phyloP scores from a whole-genome alignment of 108 stramenopile species.

The Chaetoceros muelleri region DNA sequence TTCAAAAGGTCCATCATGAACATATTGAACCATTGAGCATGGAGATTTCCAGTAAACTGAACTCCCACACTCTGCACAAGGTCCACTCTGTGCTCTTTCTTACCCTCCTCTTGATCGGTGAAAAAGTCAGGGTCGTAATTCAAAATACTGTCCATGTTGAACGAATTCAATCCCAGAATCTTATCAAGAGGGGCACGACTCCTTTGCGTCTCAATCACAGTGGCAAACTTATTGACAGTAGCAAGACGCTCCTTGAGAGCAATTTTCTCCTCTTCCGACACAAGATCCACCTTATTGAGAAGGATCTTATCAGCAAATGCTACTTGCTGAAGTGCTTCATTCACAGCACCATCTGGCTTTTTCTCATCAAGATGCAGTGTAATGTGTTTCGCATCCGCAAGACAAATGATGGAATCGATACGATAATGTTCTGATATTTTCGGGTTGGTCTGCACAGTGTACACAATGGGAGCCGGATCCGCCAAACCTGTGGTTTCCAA shows the following conservation, averaged over 20 bases:
- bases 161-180: conserved; percentile 81
- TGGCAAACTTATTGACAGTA: conserved; percentile 81
- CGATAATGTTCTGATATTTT: conserved; percentile 79
- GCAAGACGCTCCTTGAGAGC: conserved; percentile 62
- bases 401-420: conserved; percentile 83
- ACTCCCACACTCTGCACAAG: conserved; percentile 84
- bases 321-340: conserved; percentile 93
- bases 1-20: conserved; percentile 92
- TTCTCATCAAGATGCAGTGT: conserved; percentile 80
- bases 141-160: conserved; percentile 87
- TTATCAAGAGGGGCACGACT: conserved; percentile 74
- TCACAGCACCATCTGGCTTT: conserved; percentile 80
- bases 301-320: conserved; percentile 96
- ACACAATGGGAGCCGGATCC: conserved; percentile 94
- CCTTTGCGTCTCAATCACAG: conserved; percentile 75
- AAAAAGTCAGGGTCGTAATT: conserved; percentile 79
- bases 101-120: conserved; percentile 58
- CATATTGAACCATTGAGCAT: conserved; percentile 93
- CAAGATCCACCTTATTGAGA: conserved; percentile 95
- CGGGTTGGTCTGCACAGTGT: conserved; percentile 90
- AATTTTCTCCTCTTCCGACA: conserved; percentile 75
- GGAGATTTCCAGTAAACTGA: conserved; percentile 74
- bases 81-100: conserved; percentile 80
- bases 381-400: conserved; percentile 90
- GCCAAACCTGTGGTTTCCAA: conserved; percentile 94